Evolutionary conservation across 176 grass and related monocot genomes (phyloP), one percentile per base, ranked within the genome.

Genomic region (Triticum dicoccoides): DNA sequence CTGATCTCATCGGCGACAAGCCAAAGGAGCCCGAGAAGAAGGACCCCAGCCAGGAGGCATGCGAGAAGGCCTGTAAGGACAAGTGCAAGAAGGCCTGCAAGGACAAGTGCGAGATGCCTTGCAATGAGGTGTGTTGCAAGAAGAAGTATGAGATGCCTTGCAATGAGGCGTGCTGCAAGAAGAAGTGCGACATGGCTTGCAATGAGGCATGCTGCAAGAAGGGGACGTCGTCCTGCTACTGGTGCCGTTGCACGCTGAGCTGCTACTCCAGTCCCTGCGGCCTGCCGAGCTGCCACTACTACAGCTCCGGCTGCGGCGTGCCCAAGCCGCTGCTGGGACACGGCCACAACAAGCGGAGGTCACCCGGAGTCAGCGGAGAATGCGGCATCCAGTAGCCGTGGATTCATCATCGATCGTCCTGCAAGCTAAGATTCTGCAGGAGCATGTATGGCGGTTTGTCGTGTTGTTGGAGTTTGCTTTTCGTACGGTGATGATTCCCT

Each of bases 351-450:
- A 4, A 35, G 34, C 3, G 34, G 4, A 45, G 6, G 38, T 13
- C 34, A 35, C 3, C 3, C 34, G 61, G 35, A 5, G 77, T 25
- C 13, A 44, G 47, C 2, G 77, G 61, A 85, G 32, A 75, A 59
- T 89, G 83, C 27, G 24, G 12, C 61, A 89, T 89, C 78, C 83
- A 89, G 77, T 89, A 89, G 52, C 34, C 82, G 59, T 42, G 63
- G 9, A 15, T 52, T 69, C 67, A 3, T 37, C 30, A n/a, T n/a
- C n/a, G n/a, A 41, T 41, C 39, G 11, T 42, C 69, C 61, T 59
- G 79, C 64, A 54, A 14, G 39, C 7, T 41, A 9, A 41, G 20
- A 12, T 6, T 76, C 77, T 65, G 21, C 52, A 47, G 24, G 32
- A 17, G 61, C 47, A 30, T 21, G 56, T 37, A 68, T 34, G 65